Evolutionary conservation across 345 rosid genomes (phyloP), one percentile per base, ranked within the genome.

Genomic region (Boechera retrofracta): DNA sequence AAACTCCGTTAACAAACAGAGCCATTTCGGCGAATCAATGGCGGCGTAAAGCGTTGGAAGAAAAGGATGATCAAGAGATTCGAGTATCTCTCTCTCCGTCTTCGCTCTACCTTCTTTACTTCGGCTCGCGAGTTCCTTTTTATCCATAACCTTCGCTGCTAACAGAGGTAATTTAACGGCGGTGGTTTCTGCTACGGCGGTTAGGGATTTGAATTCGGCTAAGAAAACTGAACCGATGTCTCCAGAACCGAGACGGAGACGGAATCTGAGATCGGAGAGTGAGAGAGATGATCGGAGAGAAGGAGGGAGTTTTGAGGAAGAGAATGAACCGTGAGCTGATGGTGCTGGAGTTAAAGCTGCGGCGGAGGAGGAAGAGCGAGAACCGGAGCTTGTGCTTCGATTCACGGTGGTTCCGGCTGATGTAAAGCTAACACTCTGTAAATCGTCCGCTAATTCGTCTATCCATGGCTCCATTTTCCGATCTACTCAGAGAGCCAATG

Each of bases 101-200:
- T 56, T 87, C 1, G 97, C 97, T 75, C 97, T 82, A 10, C 97
- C 91, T 82, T 92, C 95, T 79, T 94, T 94, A 72, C 82, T 90
- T 61, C 97, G 77, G 38, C 85, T 83, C 33, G 79, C 89, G n/a
- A 94, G 86, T 82, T 94, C 98, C 56, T 88, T 86, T 82, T 89
- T 94, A 71, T 92, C 97, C 98, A 94, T 92, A 11, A 94, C 97
- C 39, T 94, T 94, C 13, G 97, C 97, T 1, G 97, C 95, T 38
- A 88, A 83, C 32, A 80, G 31, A 28, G 72, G 77, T 12, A 63
- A 26, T 26, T 45, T 78, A 6, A 24, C 74, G 60, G 63, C 18
- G 33, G 62, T n/a, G 39, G 65, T 51, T 10, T 75, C 42, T 5
- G 78, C 31, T 12, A 70, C 64, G 7, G 78, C 29, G 38, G 77